Evolutionary conservation across 2,329 filamentous ascomycete species (phyloP), one percentile per base, ranked within the genome.

Genomic region (Sporothrix globosa): DNA sequence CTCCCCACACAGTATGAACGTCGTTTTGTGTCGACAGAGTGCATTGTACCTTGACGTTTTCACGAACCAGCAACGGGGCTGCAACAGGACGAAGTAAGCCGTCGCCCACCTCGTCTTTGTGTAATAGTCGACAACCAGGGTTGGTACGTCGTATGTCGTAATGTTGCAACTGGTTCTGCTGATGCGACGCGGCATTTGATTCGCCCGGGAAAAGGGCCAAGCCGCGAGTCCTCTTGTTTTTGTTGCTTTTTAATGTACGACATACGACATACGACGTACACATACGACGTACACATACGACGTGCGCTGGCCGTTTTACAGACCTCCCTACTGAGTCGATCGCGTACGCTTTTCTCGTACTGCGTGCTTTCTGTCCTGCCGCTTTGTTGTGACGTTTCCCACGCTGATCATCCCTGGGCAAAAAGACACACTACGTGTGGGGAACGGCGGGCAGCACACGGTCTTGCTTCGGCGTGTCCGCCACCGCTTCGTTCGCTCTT

Each of bases 381-480:
- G 4, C 13, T 17, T 56, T 13, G 52, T 54, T 27, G 4, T 54
- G 34, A 34, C 21, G n/a, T 58, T 17, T 60, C n/a, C n/a, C 13
- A 44, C 11, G 41, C 24, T 19, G 60, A 63, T 63, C 41, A 63
- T 63, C 41, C 41, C 60, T 30, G 41, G 60, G 56, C 17, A 39
- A 24, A 58, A 58, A 46, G 41, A 17, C 11, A 48, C 21, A 41
- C 60, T 50, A 21, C 27, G 61, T 67, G 65, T 67, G 65, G 34
- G 53, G 34, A 46, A 53, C 30, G 27, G 48, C 44, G 53, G 66
- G 53, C 50, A 58, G 53, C 52, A 58, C 39, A n/a, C 66, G 66
- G 66, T 21, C 66, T 68, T 68, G 66, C 66, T 58, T 68, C 66
- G 66, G 66, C 66, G 66, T 39, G 39, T 44, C 39, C 39, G 17